A percentile compares a stretch with the other conserved stretches of the same genome.
These are phyloP conservation scores for Hygrophorus pudorinus DNA, from an alignment of 768 basidiomycete species.

Conservation along the genomic window DNA sequence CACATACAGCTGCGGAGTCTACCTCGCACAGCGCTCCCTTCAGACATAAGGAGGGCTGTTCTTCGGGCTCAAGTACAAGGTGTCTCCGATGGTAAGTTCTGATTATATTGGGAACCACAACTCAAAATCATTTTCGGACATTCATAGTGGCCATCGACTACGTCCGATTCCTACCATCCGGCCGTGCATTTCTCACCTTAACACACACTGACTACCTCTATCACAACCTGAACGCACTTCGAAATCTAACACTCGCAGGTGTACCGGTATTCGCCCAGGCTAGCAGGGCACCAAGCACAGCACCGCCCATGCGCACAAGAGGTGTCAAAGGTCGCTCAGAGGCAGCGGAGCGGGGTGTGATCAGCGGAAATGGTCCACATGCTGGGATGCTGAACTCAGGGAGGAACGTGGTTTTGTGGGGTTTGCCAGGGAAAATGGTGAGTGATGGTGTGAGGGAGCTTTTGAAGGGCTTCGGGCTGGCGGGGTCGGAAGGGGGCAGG, in stretches of 20 bases:
- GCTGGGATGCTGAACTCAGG: slow-evolving; percentile 41
- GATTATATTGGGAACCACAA: neutral
- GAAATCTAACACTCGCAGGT: slow-evolving; percentile 36
- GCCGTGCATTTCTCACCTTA: slow-evolving; percentile 49
- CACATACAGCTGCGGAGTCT: slow-evolving; percentile 42
- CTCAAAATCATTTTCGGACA: neutral
- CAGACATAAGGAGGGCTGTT: slow-evolving; percentile 42
- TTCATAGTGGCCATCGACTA: slow-evolving; percentile 50
- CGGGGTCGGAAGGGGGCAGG: slow-evolving; percentile 24
- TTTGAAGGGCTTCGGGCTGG: slow-evolving; percentile 36
- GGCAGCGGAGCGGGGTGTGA: slow-evolving; percentile 15
- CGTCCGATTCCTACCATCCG: slow-evolving; percentile 47
- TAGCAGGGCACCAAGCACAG: slow-evolving; percentile 9
- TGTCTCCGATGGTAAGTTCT: slow-evolving; percentile 32
- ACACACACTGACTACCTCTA: slow-evolving; percentile 33
- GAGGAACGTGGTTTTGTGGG: slow-evolving; percentile 48
- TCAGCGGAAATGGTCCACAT: slow-evolving; percentile 35
- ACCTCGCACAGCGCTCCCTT: slow-evolving; percentile 40
- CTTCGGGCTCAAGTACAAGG: slow-evolving; percentile 32
- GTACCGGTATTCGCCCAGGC: slow-evolving; percentile 28
- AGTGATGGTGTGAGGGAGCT: slow-evolving; percentile 25
- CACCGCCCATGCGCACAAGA: slow-evolving; percentile 14
- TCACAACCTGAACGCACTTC: slow-evolving; percentile 31
- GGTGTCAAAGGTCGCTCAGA: slow-evolving; percentile 22
- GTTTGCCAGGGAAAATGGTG: slow-evolving; percentile 43